Base-by-base conservation (phyloP, 1,139 yeast genomes). In the Candida mesenterica region DNA sequence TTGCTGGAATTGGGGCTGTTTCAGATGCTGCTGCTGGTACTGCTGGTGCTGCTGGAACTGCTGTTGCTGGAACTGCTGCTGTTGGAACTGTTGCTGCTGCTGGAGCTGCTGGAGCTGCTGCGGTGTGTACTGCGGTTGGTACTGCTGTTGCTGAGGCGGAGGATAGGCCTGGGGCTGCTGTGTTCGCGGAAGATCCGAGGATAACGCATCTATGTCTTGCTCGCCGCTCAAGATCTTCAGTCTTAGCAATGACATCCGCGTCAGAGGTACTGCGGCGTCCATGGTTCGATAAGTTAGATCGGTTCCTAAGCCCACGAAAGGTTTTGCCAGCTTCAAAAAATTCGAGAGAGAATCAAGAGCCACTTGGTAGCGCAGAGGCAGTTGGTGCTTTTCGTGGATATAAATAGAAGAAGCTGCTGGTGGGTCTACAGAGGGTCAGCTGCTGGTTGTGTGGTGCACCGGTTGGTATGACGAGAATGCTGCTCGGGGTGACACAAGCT, bases 161-260 rank as follows among this genome's bases (percentile, higher is more conserved):
- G 40, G 52, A 23, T 41, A n/a, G n/a, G n/a, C 38, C 33, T 39
- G 34, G 15, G 6, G 26, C 26, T 7, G 7, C 14, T 15, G 15
- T 6, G 36, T 33, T 7, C 16, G 41, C 7, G 32, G 43, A 26
- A 38, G 36, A 30, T 32, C 45, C 19, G 50, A 53, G 30, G 53
- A 48, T 31, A 58, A 40, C 13, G 54, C 55, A 24, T 48, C 53
- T 17, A 57, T 56, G 31, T 55, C 58, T 30, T 52, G 53, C 27
- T 62, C 68, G 20, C 63, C 59, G 36, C 53, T 53, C 41, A 65
- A 51, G 31, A 65, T 46, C 41, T 62, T 67, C 42, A 57, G 67
- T 46, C 72, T 57, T 32, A 65, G 52, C 40, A 35, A 32, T 20
- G 38, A 17, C 32, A 31, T 35, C 41, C 32, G 48, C 41, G 32